Base-by-base conservation (phyloP, 176 grass and related monocot species). In the Avena atlantica region DNA sequence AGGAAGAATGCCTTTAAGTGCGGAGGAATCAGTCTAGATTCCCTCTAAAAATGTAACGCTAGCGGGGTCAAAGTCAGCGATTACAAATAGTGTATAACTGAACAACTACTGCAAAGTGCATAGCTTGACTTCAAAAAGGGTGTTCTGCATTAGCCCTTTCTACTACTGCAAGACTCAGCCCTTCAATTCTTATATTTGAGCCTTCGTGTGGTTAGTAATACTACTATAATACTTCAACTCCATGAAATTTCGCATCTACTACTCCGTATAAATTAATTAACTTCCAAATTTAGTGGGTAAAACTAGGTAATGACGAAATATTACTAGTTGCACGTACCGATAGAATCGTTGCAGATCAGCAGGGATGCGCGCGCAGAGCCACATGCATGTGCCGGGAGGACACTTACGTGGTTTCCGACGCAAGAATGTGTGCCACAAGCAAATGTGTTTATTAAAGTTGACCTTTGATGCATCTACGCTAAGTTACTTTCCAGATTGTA, bases 391-490 rank as follows among this genome's bases (percentile, higher is more conserved):
- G 79, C 12, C 25, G 20, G 74, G 23, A 49, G 58, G 68, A 85
- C 48, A 88, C 31, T 3, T 34, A 34, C 67, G 76, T 85, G 17
- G 74, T 55, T 5, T 85, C 77, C 48, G 48, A 57, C 55, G 82
- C 55, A 89, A 64, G 65, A 84, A 89, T 89, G 87, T 74, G 80
- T 80, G 57, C 47, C 82, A 85, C 81, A 89, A 57, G 80, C 80
- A 55, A 44, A 65, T 83, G 50, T 71, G 2, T 57, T 83, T 20
- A 83, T 83, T 83, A 40, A 40, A 24, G 49, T 52, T 84, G 52
- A 78, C 73, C 17, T 47, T 20, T 44, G 0, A 65, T 17, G 47
- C 29, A 82, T 71, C 51, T 83, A 88, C 74, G 80, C 70, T 84
- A 84, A 24, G 19, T 15, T 15, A 17, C 42, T 67, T 55, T 82